A percentile compares a stretch with the other conserved stretches of the same genome.
Evolutionary conservation across 1,139 yeast genomes (phyloP).

Genomic region (Magnusiomyces suaveolens): DNA sequence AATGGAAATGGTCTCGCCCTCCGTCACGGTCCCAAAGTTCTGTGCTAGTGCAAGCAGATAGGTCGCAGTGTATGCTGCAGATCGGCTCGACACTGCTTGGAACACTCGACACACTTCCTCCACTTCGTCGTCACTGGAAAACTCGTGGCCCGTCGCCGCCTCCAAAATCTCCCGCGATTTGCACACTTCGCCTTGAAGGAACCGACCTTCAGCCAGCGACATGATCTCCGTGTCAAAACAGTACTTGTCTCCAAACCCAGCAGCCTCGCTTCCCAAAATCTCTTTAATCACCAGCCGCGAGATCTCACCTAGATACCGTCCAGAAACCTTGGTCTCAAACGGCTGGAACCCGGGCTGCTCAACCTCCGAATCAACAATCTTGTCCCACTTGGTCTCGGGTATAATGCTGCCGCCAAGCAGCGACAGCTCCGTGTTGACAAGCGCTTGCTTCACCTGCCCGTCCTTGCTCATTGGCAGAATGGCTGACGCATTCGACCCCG

Average conservation of each 20-base stretch:
- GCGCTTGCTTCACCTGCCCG: slow-evolving; percentile 10
- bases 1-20: slow-evolving; percentile 37
- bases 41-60: slow-evolving; percentile 47
- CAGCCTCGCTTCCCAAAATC: slow-evolving; percentile 52
- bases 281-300: slow-evolving; percentile 62
- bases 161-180: slow-evolving; percentile 19
- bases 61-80: slow-evolving; percentile 73
- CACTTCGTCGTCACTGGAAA: slow-evolving; percentile 18
- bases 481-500: slow-evolving; percentile 65
- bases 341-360: slow-evolving; percentile 74
- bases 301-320: slow-evolving; percentile 81
- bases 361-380: slow-evolving; percentile 52
- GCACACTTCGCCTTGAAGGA: slow-evolving; percentile 17
- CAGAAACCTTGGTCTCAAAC: slow-evolving; percentile 78
- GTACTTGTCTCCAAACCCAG: slow-evolving; percentile 21
- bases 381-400: slow-evolving; percentile 68
- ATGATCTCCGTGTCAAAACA: slow-evolving; percentile 24
- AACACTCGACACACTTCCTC: slow-evolving; percentile 52
- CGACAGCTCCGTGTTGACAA: slow-evolving; percentile 32
- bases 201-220: slow-evolving; percentile 25
- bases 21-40: slow-evolving; percentile 2
- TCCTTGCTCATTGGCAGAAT: slow-evolving; percentile 20
- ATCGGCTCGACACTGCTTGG: slow-evolving; percentile 63
- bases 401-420: slow-evolving; percentile 35
- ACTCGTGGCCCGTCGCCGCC: neutral